Conservation (phyloP, 805 yeast species). For the Starmerella apicola region DNA sequence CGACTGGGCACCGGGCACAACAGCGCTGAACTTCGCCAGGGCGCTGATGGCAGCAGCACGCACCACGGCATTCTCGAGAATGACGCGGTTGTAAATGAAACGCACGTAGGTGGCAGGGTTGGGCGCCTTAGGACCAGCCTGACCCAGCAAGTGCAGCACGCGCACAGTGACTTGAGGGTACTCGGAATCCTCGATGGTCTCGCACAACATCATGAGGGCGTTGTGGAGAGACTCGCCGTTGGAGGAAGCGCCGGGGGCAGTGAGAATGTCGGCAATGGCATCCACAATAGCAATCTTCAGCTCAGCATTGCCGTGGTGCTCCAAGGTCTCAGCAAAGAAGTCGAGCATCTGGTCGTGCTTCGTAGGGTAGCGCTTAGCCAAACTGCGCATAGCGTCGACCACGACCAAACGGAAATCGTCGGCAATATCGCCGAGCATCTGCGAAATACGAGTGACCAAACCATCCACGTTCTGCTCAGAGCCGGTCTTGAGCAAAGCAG, state of each 20-base stretch:
- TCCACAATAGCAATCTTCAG: conserved; percentile 84
- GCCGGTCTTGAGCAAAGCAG: conserved; percentile 90
- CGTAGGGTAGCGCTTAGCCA: conserved; percentile 85
- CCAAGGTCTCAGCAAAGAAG: conserved; percentile 70
- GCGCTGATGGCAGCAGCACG: conserved; percentile 94
- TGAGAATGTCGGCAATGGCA: conserved; percentile 82
- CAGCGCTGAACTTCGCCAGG: conserved; percentile 75
- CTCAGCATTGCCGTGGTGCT: conserved; percentile 80
- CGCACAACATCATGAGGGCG: conserved; percentile 83
- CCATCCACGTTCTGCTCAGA: conserved; percentile 81
- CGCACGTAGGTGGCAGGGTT: conserved; percentile 86
- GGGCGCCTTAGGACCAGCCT: conserved; percentile 79
- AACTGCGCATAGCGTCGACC: conserved; percentile 84
- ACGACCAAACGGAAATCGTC: conserved; percentile 93
- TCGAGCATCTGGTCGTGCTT: conserved; percentile 72
- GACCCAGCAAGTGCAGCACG: conserved; percentile 80
- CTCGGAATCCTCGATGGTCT: conserved; percentile 96
- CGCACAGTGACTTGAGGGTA: conserved; percentile 89
- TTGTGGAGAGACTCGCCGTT: conserved; percentile 20
- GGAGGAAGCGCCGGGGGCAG: conserved; percentile 37
- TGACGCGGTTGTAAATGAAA: conserved; percentile 93
- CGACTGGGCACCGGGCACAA: conserved; percentile 59
- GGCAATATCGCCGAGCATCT: conserved; percentile 82
- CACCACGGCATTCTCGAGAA: conserved; percentile 85
- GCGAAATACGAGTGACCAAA: conserved; percentile 72